Conservation (phyloP, 2,329 filamentous ascomycete genomes). For the Monilinia aucupariae region DNA sequence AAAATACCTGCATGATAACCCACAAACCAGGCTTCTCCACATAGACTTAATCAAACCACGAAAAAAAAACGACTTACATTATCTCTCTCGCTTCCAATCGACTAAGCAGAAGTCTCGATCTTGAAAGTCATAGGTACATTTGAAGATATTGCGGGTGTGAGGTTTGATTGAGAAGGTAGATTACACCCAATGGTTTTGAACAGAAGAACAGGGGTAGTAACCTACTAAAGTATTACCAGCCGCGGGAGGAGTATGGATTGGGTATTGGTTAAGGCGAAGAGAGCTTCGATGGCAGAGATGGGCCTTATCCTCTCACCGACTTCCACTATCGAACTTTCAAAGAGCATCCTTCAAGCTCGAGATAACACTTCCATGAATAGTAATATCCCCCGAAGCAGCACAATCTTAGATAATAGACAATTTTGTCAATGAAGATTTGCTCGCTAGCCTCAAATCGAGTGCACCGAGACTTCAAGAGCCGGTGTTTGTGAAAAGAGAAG, state of each 20-base stretch:
- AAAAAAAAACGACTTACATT: conserved; percentile 15
- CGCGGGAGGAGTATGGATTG: conserved; percentile 9
- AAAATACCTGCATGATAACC: conserved; percentile 14
- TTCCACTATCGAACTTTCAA: conserved; percentile 20
- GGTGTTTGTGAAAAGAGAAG: conserved; percentile 5
- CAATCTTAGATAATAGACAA: not conserved
- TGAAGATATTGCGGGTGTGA: not conserved
- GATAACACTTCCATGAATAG: conserved; percentile 14
- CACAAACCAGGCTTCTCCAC: conserved; percentile 8
- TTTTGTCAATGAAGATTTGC: not conserved
- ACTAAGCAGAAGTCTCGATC: not conserved
- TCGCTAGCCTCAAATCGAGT: not conserved
- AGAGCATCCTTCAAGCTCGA: not conserved
- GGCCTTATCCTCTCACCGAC: conserved; percentile 16
- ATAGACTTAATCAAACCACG: not conserved
- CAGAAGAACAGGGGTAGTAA: conserved; percentile 18
- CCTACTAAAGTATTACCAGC: conserved; percentile 8
- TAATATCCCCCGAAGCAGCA: conserved; percentile 14
- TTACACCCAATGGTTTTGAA: conserved; percentile 16
- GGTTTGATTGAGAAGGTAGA: conserved; percentile 14
- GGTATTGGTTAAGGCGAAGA: conserved; percentile 18
- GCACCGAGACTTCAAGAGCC: conserved; percentile 1
- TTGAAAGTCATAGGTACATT: conserved; percentile 14
- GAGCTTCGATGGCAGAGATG: conserved; percentile 8
- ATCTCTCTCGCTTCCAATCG: not conserved